phyloP scores from a whole-genome alignment of 345 rosid genomes.

The Corchorus olitorius region DNA sequence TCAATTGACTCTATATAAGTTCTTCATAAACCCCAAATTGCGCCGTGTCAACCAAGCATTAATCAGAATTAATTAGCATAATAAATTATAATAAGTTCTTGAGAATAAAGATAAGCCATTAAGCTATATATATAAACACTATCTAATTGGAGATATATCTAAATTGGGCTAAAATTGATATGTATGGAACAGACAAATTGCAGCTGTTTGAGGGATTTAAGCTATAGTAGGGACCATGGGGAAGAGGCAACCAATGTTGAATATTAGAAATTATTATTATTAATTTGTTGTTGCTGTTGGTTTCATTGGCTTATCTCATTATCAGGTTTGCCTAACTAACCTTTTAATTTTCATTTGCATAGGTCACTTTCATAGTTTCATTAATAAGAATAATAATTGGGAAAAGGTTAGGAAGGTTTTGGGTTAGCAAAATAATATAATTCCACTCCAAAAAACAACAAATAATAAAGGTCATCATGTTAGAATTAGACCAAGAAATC shows the following conservation, averaged over 20 bases:
- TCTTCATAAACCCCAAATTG: neutral
- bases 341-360: neutral
- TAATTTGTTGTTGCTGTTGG: neutral
- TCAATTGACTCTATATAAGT: slow-evolving; percentile 22
- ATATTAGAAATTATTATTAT: neutral
- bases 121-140: neutral
- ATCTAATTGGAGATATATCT: slow-evolving; percentile 2
- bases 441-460: neutral
- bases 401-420: slow-evolving; percentile 3
- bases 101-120: neutral
- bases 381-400: slow-evolving; percentile 1
- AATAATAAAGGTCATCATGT: neutral
- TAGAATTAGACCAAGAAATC: slow-evolving; percentile 1
- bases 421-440: slow-evolving; percentile 9
- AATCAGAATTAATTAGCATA: slow-evolving; percentile 4
- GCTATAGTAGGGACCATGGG: slow-evolving; percentile 29
- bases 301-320: slow-evolving; percentile 20
- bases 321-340: slow-evolving; percentile 17
- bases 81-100: neutral
- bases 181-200: slow-evolving; percentile 21
- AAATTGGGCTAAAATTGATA: slow-evolving; percentile 1
- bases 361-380: slow-evolving; percentile 12
- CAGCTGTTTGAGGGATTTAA: slow-evolving; percentile 15
- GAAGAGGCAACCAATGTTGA: slow-evolving; percentile 18
- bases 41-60: slow-evolving; percentile 25